Evolutionary conservation across 257 asterid genomes (phyloP).

Genomic region (Ophiorrhiza pumila): DNA sequence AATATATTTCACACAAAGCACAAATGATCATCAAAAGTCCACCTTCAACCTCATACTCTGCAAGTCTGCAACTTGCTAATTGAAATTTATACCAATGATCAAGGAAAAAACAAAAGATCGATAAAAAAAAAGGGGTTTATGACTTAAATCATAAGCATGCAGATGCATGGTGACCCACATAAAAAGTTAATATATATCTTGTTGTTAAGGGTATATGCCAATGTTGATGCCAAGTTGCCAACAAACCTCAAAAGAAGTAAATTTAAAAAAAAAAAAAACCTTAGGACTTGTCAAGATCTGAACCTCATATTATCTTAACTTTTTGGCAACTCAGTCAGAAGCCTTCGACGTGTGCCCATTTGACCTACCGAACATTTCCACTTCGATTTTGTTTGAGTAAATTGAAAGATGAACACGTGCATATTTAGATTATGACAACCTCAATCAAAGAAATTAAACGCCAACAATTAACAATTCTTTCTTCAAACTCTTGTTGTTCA

Average conservation of each 20-base stretch:
- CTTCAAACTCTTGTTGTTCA: not conserved
- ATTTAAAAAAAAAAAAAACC: not conserved
- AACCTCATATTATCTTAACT: constrained; percentile 16
- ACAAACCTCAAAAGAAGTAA: not conserved
- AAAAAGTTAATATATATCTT: not conserved
- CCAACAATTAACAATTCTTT: not conserved
- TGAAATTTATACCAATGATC: no score
- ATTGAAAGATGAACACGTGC: constrained; percentile 30
- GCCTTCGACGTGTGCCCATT: constrained; percentile 28
- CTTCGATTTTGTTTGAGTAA: not conserved
- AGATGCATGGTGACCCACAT: not conserved
- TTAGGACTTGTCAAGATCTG: constrained; percentile 22
- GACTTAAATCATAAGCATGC: not conserved
- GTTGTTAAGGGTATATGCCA: not conserved
- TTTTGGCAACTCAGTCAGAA: not conserved
- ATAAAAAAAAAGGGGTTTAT: no score
- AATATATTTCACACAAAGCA: no score
- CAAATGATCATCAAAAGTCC: no score
- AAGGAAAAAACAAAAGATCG: no score
- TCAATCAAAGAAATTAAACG: constrained; percentile 6
- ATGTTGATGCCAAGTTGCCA: constrained; percentile 10
- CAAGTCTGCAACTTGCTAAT: no score
- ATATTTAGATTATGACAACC: not conserved
- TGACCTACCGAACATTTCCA: constrained; percentile 37
- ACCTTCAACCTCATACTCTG: no score